Conservation (phyloP, 2,329 filamentous ascomycete genomes). For the Stagonosporopsis vannaccii region DNA sequence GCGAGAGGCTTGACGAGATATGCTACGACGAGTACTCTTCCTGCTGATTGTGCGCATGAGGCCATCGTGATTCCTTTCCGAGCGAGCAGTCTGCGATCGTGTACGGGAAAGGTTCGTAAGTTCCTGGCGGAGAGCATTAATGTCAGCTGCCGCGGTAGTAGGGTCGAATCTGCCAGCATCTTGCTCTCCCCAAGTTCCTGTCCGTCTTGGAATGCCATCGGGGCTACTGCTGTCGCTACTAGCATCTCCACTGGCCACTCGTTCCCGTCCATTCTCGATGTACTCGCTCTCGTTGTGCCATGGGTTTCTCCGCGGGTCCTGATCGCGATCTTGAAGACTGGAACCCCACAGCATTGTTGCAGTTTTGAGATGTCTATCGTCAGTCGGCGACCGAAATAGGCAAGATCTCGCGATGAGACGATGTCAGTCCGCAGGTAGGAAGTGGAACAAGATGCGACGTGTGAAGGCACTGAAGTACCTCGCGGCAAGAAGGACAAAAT, state of each 20-base stretch:
- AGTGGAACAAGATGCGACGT: not conserved
- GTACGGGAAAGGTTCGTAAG: slow-evolving; percentile 62
- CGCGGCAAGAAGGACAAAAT: not conserved
- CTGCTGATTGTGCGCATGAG: slow-evolving; percentile 37
- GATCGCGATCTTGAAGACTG: slow-evolving; percentile 28
- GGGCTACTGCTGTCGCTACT: slow-evolving; percentile 32
- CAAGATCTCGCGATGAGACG: not conserved
- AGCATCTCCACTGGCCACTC: slow-evolving; percentile 17
- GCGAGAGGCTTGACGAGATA: slow-evolving; percentile 21
- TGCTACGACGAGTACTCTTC: slow-evolving; percentile 33
- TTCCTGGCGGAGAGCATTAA: slow-evolving; percentile 63
- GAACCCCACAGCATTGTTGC: slow-evolving; percentile 34
- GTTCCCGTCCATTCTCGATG: slow-evolving; percentile 28
- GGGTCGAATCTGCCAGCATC: slow-evolving; percentile 63
- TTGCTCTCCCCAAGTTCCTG: slow-evolving; percentile 68
- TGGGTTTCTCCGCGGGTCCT: slow-evolving; percentile 40
- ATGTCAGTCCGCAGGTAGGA: not conserved
- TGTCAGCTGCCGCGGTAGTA: slow-evolving; percentile 65
- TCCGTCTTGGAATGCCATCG: slow-evolving; percentile 38
- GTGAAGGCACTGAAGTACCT: not conserved
- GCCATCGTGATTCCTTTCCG: slow-evolving; percentile 33
- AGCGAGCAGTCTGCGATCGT: slow-evolving; percentile 33
- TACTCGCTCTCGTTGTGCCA: slow-evolving; percentile 46
- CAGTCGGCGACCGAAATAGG: not conserved
- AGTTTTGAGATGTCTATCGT: not conserved